These are phyloP conservation scores for Solanum corneliomulleri DNA, from an alignment of 257 asterid genomes.

Conservation along the genomic window DNA sequence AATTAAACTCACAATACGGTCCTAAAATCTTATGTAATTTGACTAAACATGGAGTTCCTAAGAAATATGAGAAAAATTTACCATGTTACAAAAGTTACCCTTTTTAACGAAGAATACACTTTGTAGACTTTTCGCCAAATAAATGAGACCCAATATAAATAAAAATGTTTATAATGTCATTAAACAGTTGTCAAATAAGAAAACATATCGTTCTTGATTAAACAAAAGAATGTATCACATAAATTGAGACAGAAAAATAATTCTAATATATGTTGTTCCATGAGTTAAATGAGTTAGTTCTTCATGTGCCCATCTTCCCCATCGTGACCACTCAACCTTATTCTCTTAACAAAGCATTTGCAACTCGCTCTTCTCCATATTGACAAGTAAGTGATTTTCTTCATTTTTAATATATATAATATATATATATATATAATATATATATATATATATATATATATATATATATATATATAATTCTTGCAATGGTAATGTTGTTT, in stretches of 20 bases:
- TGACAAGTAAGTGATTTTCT: background rate
- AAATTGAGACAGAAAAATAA: background rate
- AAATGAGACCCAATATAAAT: background rate
- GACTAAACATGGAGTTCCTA: background rate
- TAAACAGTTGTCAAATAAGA: background rate
- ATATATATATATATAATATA: too few relatives aligned
- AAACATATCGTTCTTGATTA: background rate
- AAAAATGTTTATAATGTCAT: background rate
- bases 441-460: background rate
- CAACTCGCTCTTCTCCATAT: background rate
- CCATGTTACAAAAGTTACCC: background rate
- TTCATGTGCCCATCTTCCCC: slow-evolving; percentile 45
- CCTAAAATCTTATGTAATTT: background rate
- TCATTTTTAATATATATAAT: background rate
- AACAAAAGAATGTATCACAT: background rate
- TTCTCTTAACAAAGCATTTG: background rate
- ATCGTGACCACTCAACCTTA: slow-evolving; percentile 27
- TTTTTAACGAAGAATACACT: background rate
- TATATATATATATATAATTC: background rate
- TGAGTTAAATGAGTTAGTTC: slow-evolving; percentile 16
- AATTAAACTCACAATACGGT: background rate
- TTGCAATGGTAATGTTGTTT: background rate
- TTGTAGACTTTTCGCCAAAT: background rate
- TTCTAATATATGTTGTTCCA: background rate
- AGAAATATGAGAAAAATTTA: background rate